These are phyloP conservation scores for Elymus sibiricus DNA, from an alignment of 176 grass and related monocot species.

Conservation along the genomic window DNA sequence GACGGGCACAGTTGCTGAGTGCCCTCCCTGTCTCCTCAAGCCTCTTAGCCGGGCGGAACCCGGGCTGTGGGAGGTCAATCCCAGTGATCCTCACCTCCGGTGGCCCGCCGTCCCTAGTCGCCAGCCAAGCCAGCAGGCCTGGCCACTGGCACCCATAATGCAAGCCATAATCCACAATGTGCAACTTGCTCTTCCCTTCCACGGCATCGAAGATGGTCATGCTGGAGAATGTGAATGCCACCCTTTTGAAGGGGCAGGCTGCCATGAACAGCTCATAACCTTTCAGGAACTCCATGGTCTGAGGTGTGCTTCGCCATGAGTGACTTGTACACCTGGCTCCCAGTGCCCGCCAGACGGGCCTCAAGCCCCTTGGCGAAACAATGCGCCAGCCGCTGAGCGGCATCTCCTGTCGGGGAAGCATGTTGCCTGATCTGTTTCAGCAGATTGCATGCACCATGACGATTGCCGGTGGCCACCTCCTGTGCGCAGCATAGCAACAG, in stretches of 20 bases:
- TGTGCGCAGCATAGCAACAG: slow-evolving; percentile 52
- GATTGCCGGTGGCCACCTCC: slow-evolving; percentile 36
- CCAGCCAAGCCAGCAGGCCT: slow-evolving; percentile 21
- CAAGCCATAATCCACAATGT: slow-evolving; percentile 48
- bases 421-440: slow-evolving; percentile 43
- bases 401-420: slow-evolving; percentile 37
- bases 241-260: slow-evolving; percentile 44
- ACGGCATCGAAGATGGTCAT: slow-evolving; percentile 42
- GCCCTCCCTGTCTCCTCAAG: slow-evolving; percentile 38
- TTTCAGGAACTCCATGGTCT: slow-evolving; percentile 34
- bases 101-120: slow-evolving; percentile 5
- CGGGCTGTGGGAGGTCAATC: slow-evolving; percentile 40
- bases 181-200: slow-evolving; percentile 26
- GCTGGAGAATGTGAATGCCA: slow-evolving; percentile 28
- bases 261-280: slow-evolving; percentile 52
- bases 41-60: slow-evolving; percentile 39
- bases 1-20: slow-evolving; percentile 24
- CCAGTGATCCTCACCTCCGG: slow-evolving; percentile 45
- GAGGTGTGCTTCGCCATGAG: slow-evolving; percentile 33
- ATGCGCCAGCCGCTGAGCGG: slow-evolving; percentile 50
- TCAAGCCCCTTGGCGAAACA: slow-evolving; percentile 54
- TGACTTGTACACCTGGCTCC: slow-evolving; percentile 37
- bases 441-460: slow-evolving; percentile 25
- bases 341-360: slow-evolving; percentile 43
- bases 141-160: slow-evolving; percentile 56